phyloP scores from a whole-genome alignment of 176 grass and related monocot species.

The Rhynchospora pubera region DNA sequence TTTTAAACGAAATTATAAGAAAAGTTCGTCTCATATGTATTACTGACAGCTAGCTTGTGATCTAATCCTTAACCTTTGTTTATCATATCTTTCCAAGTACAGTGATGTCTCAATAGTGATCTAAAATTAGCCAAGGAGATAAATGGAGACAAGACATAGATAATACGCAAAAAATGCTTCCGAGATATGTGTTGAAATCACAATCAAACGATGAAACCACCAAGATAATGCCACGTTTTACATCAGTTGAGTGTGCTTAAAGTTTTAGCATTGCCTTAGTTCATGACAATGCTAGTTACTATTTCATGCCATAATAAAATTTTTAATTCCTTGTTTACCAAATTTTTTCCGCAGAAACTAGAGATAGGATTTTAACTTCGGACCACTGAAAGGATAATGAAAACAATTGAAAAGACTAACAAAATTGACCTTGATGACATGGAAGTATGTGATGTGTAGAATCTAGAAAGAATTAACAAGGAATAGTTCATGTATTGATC shows the following conservation, averaged over 20 bases:
- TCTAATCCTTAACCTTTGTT: neutral
- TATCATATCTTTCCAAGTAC: neutral
- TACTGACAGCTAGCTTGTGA: neutral
- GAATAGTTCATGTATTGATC: too few species aligned
- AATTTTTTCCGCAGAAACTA: neutral
- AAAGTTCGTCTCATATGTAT: neutral
- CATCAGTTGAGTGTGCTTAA: constrained; percentile 11
- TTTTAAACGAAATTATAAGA: neutral
- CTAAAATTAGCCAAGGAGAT: neutral
- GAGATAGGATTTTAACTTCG: neutral
- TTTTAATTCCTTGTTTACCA: neutral
- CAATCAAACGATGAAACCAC: neutral
- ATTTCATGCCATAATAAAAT: neutral
- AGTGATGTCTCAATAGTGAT: neutral
- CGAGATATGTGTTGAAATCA: neutral
- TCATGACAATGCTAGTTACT: neutral
- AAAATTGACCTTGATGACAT: too few species aligned
- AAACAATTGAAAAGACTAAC: too few species aligned
- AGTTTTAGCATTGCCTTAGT: neutral
- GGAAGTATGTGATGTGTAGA: too few species aligned
- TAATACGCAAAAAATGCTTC: constrained; percentile 11
- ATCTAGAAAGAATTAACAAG: too few species aligned
- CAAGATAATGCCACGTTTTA: neutral
- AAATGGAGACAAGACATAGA: neutral
- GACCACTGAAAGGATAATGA: neutral